These are phyloP conservation scores for Globisporangium paroecandrum DNA, from an alignment of 352 stramenopile species.

Conservation along the genomic window DNA sequence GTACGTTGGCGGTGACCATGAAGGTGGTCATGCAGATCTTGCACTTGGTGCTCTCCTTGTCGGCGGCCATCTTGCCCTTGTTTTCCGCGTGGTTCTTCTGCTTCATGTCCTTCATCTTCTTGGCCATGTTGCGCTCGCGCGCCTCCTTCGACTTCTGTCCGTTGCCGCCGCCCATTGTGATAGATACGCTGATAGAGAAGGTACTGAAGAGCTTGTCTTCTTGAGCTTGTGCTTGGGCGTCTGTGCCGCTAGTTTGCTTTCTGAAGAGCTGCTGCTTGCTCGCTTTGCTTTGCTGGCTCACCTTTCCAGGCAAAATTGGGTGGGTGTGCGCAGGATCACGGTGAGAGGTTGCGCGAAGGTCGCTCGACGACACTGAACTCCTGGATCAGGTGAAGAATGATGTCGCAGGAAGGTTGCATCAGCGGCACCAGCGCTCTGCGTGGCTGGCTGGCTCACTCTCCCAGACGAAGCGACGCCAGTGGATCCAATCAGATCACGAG, in stretches of 20 bases:
- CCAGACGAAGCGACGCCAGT: not conserved
- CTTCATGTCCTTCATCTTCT: conserved; percentile 84
- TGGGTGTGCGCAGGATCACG: not conserved
- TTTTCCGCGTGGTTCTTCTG: conserved; percentile 72
- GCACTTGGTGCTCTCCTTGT: conserved; percentile 78
- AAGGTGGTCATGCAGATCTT: conserved; percentile 88
- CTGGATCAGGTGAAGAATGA: not conserved
- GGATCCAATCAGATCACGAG: not conserved
- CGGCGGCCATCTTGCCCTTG: conserved; percentile 84
- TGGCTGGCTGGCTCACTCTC: too few relatives aligned
- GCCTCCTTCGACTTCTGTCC: conserved; percentile 79
- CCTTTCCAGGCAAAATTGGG: conserved; percentile 7
- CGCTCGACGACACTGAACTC: not conserved
- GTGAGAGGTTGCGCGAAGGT: conserved; percentile 3
- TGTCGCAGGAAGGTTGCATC: conserved; percentile 2
- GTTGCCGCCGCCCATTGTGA: conserved; percentile 78
- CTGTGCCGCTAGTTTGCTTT: conserved; percentile 7
- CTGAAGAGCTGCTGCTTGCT: conserved; percentile 1
- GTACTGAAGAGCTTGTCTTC: not conserved
- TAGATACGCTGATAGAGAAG: not conserved
- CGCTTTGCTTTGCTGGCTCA: not conserved
- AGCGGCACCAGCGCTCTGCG: not conserved
- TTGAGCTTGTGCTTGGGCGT: not conserved
- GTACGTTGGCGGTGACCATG: conserved; percentile 80
- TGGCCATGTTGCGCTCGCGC: conserved; percentile 80